Conservation (phyloP, 2,329 filamentous ascomycete genomes). For the Fusarium sp. region DNA sequence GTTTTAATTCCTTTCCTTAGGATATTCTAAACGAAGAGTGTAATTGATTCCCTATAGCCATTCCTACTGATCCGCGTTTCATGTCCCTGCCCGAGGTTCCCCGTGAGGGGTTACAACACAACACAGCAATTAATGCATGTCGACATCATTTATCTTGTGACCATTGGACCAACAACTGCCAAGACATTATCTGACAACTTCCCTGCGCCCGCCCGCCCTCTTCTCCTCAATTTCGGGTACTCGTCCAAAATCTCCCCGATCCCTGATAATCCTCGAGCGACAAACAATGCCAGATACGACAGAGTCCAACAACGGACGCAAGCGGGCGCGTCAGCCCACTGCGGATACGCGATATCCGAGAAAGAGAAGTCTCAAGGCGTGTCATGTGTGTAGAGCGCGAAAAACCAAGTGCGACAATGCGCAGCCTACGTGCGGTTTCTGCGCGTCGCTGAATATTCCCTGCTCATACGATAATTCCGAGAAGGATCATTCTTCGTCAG, state of each 20-base stretch:
- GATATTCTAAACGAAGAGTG: neutral
- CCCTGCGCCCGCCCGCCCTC: neutral
- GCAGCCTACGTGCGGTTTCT: slow-evolving; percentile 54
- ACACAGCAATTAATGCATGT: slow-evolving; percentile 6
- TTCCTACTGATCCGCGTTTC: slow-evolving; percentile 3
- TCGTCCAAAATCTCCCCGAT: slow-evolving; percentile 32
- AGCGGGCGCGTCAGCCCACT: slow-evolving; percentile 29
- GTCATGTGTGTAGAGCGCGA: slow-evolving; percentile 53
- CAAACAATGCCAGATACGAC: neutral
- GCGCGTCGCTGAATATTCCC: slow-evolving; percentile 49
- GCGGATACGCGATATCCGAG: slow-evolving; percentile 46
- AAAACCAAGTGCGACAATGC: slow-evolving; percentile 57
- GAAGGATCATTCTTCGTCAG: slow-evolving; percentile 48
- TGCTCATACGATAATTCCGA: slow-evolving; percentile 51
- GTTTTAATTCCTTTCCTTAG: slow-evolving; percentile 12
- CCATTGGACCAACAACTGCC: slow-evolving; percentile 14
- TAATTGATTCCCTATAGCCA: neutral
- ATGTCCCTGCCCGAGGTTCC: slow-evolving; percentile 34
- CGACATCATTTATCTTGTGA: neutral
- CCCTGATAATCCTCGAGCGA: neutral
- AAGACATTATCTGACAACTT: slow-evolving; percentile 4
- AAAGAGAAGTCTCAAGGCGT: slow-evolving; percentile 53
- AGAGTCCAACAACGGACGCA: slow-evolving; percentile 18
- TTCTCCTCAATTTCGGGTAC: slow-evolving; percentile 25
- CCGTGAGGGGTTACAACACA: slow-evolving; percentile 33